These are phyloP conservation scores for Colletotrichum spinosum DNA, from an alignment of 2,329 filamentous ascomycete species.

Conservation along the genomic window DNA sequence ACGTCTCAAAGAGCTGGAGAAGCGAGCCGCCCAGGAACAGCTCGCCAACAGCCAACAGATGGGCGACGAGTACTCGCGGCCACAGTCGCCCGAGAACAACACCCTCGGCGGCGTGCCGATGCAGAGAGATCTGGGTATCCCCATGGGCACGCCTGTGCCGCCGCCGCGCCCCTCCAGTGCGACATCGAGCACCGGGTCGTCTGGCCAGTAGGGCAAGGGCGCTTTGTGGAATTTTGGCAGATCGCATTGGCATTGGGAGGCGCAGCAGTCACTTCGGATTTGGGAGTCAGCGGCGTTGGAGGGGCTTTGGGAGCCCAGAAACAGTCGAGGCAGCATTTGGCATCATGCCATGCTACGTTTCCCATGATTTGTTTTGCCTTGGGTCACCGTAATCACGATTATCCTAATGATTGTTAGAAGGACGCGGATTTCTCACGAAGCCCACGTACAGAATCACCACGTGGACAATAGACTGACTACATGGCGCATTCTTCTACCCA, in stretches of 20 bases:
- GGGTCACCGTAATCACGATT: conserved; percentile 29
- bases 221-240: not conserved
- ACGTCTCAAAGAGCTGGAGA: conserved; percentile 63
- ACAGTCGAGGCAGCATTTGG: conserved; percentile 20
- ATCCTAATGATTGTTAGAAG: conserved; percentile 9
- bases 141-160: conserved; percentile 46
- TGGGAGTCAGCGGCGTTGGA: conserved; percentile 28
- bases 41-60: conserved; percentile 49
- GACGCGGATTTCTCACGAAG: conserved; percentile 8
- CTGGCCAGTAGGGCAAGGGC: conserved; percentile 50
- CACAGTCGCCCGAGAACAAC: conserved; percentile 40
- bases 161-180: conserved; percentile 55
- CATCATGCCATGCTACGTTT: conserved; percentile 19
- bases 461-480: not conserved
- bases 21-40: conserved; percentile 54
- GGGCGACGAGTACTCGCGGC: conserved; percentile 47
- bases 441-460: not conserved
- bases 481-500: too few relatives aligned
- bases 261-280: not conserved
- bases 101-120: conserved; percentile 57
- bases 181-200: conserved; percentile 57
- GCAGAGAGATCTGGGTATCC: conserved; percentile 50
- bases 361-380: conserved; percentile 23
- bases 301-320: conserved; percentile 14
- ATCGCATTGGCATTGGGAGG: conserved; percentile 4